These are phyloP conservation scores for Globisporangium acanthophoron DNA, from an alignment of 352 stramenopile genomes.

Conservation along the genomic window DNA sequence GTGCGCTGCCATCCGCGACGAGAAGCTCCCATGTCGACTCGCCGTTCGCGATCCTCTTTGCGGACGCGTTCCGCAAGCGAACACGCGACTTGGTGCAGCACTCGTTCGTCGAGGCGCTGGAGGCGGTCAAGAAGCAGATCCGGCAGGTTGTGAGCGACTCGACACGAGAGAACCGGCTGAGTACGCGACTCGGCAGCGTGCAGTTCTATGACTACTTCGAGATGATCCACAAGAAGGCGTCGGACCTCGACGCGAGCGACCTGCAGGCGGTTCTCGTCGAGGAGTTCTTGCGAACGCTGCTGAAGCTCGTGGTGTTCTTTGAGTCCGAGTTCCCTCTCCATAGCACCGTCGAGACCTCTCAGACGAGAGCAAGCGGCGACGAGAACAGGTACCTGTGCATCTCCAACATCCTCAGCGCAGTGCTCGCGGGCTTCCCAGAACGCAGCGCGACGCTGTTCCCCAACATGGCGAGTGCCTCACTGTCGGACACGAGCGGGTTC, in stretches of 20 bases:
- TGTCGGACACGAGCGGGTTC: constrained; percentile 8
- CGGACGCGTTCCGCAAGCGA: constrained; percentile 47
- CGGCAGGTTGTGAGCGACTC: constrained; percentile 28
- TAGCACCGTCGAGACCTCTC: neutral
- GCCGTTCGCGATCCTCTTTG: constrained; percentile 62
- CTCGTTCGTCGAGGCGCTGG: constrained; percentile 69
- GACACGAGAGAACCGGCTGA: constrained; percentile 6
- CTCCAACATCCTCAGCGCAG: constrained; percentile 62
- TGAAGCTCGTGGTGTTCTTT: constrained; percentile 73
- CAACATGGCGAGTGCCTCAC: constrained; percentile 7
- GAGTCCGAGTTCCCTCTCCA: constrained; percentile 50
- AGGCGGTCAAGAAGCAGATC: constrained; percentile 64
- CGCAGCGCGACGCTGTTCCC: constrained; percentile 51
- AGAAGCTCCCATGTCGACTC: constrained; percentile 16
- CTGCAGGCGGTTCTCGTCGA: constrained; percentile 71
- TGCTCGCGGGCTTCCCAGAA: constrained; percentile 45
- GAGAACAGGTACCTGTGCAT: constrained; percentile 43
- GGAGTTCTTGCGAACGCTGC: constrained; percentile 68
- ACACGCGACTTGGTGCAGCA: constrained; percentile 69
- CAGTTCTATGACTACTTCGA: constrained; percentile 82
- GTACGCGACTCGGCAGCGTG: constrained; percentile 32
- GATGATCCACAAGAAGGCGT: constrained; percentile 58
- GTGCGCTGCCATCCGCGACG: neutral
- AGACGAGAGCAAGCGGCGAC: constrained; percentile 5
- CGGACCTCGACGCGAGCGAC: constrained; percentile 58